A percentile compares a stretch with the other conserved stretches of the same genome.
Conservation (phyloP, 768 basidiomycete genomes). For the Kwoniella europaea region DNA sequence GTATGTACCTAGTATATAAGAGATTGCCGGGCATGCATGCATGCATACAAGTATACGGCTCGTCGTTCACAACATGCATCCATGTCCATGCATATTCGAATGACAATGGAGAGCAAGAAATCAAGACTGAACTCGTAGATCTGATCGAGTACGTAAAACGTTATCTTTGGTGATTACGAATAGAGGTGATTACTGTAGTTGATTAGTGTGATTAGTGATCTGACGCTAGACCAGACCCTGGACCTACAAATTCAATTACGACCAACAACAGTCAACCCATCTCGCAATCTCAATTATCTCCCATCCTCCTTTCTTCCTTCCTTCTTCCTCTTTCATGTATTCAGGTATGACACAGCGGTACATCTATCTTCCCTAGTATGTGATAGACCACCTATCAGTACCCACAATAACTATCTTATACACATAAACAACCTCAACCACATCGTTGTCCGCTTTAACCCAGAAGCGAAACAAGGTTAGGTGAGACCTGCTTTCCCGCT, state of each 20-base stretch:
- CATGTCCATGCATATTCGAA: no score
- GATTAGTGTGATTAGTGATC: not conserved
- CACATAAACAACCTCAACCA: not conserved
- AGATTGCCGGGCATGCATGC: not conserved
- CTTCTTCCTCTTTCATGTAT: not conserved
- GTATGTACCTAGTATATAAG: not conserved
- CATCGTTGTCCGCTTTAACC: not conserved
- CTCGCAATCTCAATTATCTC: not conserved
- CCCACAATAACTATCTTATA: not conserved
- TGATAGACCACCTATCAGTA: not conserved
- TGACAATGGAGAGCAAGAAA: not conserved
- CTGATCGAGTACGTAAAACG: not conserved
- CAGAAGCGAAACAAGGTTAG: not conserved
- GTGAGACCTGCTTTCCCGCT: constrained; percentile 1
- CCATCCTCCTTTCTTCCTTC: not conserved
- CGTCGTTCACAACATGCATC: no score
- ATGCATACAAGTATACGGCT: not conserved
- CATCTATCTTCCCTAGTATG: not conserved
- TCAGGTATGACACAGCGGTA: not conserved
- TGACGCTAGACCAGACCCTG: not conserved
- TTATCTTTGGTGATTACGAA: constrained; percentile 8
- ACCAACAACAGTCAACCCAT: not conserved
- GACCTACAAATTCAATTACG: not conserved
- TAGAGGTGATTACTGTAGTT: not conserved
- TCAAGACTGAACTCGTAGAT: not conserved